Conservation (phyloP, 108 stramenopile genomes). For the Craspedostauros australis region DNA sequence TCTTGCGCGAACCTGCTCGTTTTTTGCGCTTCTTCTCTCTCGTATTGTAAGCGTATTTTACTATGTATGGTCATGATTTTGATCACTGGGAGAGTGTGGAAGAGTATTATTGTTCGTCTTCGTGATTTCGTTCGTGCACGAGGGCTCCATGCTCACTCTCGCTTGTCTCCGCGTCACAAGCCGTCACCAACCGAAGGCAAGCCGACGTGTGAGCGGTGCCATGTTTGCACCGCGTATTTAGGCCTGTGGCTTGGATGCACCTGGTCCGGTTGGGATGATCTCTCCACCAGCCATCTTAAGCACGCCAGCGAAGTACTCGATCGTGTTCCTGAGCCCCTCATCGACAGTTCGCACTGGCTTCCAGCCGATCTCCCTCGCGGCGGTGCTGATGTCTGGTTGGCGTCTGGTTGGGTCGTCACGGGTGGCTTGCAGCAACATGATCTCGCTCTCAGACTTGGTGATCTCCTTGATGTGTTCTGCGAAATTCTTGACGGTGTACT, state of each 20-base stretch:
- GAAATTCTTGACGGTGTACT: constrained; percentile 92
- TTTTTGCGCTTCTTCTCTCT: no score
- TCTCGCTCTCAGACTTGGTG: constrained; percentile 59
- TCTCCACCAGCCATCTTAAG: constrained; percentile 74
- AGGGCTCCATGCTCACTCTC: not conserved
- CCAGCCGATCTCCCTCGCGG: constrained; percentile 90
- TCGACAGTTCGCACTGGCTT: constrained; percentile 79
- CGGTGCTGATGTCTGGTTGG: constrained; percentile 91
- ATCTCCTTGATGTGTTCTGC: constrained; percentile 77
- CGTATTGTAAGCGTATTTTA: no score
- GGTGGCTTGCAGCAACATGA: constrained; percentile 65
- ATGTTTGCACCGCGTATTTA: constrained; percentile 10
- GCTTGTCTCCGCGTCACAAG: not conserved
- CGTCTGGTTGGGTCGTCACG: constrained; percentile 93
- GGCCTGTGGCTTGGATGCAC: constrained; percentile 53
- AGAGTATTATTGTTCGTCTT: no score
- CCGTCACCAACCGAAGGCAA: not conserved
- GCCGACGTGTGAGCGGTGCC: not conserved
- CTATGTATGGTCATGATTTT: no score
- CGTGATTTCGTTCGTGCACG: no score
- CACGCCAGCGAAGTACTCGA: constrained; percentile 88
- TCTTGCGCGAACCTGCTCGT: no score
- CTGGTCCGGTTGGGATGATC: constrained; percentile 86
- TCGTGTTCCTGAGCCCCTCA: constrained; percentile 87
- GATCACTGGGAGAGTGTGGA: no score